phyloP scores from a whole-genome alignment of 805 yeast species.

The Yarrowia sp. region DNA sequence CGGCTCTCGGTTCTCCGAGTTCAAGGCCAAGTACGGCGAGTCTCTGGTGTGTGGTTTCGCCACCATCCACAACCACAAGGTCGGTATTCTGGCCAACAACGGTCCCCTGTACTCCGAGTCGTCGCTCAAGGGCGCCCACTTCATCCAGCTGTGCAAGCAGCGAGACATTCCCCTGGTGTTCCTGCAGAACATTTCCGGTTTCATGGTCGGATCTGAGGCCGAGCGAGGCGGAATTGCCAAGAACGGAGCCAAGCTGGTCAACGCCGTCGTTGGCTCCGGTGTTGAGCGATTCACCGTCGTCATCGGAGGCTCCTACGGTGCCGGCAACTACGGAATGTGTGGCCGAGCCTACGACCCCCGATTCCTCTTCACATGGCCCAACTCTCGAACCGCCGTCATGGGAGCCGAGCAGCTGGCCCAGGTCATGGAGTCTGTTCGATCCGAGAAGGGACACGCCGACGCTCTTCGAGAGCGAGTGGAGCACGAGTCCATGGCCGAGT shows the following conservation, averaged over 20 bases:
- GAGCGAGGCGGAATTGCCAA: constrained; percentile 50
- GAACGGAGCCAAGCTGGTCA: constrained; percentile 50
- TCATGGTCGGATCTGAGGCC: constrained; percentile 50
- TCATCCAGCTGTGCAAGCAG: constrained; percentile 49
- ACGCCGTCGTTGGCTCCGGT: constrained; percentile 49
- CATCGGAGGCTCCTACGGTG: constrained; percentile 50
- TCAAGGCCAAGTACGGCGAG: constrained; percentile 48
- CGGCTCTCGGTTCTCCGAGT: constrained; percentile 48
- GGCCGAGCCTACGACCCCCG: constrained; percentile 49
- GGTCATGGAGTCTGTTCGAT: constrained; percentile 48
- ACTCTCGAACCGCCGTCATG: constrained; percentile 49
- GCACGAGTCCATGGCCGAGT: constrained; percentile 45
- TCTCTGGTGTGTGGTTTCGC: constrained; percentile 48
- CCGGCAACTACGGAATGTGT: constrained; percentile 51
- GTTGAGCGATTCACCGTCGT: constrained; percentile 49
- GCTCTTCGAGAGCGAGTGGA: constrained; percentile 46
- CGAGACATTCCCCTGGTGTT: constrained; percentile 49
- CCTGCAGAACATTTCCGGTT: constrained; percentile 49
- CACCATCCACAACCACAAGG: constrained; percentile 47
- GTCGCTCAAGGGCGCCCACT: constrained; percentile 49
- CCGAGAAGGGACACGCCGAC: constrained; percentile 43
- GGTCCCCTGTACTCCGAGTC: constrained; percentile 49
- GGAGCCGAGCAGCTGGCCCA: constrained; percentile 49
- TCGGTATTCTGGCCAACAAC: constrained; percentile 49
- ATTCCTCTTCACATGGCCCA: constrained; percentile 50